Conservation (phyloP, 441 rosid genomes). For the Adansonia gregorii region DNA sequence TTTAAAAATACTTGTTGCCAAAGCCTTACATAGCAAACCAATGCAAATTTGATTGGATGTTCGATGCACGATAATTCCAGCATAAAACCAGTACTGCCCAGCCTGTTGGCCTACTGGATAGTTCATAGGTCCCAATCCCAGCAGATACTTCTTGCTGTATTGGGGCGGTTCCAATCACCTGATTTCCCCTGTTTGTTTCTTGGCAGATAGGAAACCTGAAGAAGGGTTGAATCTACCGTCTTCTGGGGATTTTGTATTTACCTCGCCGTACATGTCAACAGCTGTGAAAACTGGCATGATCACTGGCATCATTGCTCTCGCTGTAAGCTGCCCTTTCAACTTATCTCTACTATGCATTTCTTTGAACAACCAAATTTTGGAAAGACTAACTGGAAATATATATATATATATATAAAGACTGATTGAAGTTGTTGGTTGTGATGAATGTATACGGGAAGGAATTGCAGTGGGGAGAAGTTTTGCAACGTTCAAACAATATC, state of each 20-base stretch:
- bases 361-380: not conserved
- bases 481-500: constrained; percentile 86
- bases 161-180: too few relatives aligned
- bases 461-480: constrained; percentile 97
- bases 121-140: not conserved
- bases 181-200: too few relatives aligned
- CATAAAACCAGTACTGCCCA: too few relatives aligned
- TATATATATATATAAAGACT: too few relatives aligned
- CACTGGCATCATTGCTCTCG: constrained; percentile 89
- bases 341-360: not conserved
- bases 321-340: constrained; percentile 49
- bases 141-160: too few relatives aligned
- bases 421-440: constrained; percentile 1
- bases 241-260: constrained; percentile 45
- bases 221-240: constrained; percentile 49
- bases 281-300: constrained; percentile 80
- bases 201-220: constrained; percentile 79
- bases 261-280: constrained; percentile 58
- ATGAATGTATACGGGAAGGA: constrained; percentile 63
- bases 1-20: too few relatives aligned
- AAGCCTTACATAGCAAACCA: too few relatives aligned
- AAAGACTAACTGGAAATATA: too few relatives aligned
- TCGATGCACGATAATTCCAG: too few relatives aligned
- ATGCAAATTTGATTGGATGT: too few relatives aligned
- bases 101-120: not conserved